A percentile compares a stretch with the other conserved stretches of the same genome.
Conservation (phyloP, 352 stramenopile species). For the Phytopythium helicoides region DNA sequence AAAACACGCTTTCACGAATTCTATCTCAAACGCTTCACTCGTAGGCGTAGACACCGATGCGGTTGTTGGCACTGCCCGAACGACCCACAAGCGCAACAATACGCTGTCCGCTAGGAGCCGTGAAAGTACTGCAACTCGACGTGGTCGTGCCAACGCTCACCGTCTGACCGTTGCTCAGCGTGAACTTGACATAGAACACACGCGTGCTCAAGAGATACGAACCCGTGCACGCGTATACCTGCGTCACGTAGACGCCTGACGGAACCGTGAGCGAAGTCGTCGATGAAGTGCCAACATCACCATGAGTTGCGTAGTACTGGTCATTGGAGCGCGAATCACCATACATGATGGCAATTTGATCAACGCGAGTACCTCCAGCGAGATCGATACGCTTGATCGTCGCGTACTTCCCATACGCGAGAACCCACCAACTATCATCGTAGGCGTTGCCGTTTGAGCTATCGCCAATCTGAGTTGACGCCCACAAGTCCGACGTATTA, state of each 20-base stretch:
- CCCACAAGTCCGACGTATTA: constrained; percentile 11
- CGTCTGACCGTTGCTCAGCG: constrained; percentile 13
- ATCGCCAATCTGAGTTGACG: constrained; percentile 8
- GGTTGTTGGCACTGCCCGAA: constrained; percentile 13
- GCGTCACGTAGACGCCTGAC: constrained; percentile 6
- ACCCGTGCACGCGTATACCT: constrained; percentile 9
- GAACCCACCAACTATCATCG: constrained; percentile 19
- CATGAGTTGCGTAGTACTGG: constrained; percentile 14
- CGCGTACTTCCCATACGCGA: constrained; percentile 19
- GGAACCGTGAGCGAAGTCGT: constrained; percentile 13
- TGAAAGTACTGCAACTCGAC: constrained; percentile 11
- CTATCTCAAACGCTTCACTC: too few species aligned
- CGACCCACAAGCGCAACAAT: constrained; percentile 14
- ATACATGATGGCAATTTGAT: constrained; percentile 17
- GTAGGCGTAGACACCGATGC: constrained; percentile 12
- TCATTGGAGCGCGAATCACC: constrained; percentile 15
- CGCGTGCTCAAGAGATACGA: constrained; percentile 12
- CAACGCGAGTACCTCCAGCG: constrained; percentile 14
- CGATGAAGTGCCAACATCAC: constrained; percentile 12
- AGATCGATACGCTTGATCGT: constrained; percentile 18
- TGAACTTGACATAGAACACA: constrained; percentile 15
- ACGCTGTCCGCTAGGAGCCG: constrained; percentile 7
- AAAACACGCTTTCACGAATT: too few species aligned
- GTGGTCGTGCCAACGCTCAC: constrained; percentile 14
- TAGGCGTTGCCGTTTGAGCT: constrained; percentile 12